These are phyloP conservation scores for Candida verbasci DNA, from an alignment of 805 yeast genomes.

Conservation along the genomic window DNA sequence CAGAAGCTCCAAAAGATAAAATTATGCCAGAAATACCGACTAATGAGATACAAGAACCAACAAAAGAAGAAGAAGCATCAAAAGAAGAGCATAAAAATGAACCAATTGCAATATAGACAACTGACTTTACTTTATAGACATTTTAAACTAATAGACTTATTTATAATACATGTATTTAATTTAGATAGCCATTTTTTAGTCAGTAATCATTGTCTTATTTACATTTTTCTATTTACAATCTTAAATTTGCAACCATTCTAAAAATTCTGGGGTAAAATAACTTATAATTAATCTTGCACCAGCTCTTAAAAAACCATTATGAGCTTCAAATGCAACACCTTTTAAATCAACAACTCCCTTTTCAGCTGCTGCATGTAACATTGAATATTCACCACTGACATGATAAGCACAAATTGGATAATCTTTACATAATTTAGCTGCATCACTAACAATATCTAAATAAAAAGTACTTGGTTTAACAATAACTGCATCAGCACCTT, in stretches of 20 bases:
- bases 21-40: conserved; percentile 27
- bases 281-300: conserved; percentile 91
- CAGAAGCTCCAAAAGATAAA: conserved; percentile 16
- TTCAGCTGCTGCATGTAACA: conserved; percentile 98
- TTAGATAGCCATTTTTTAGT: too few species aligned
- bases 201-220: too few species aligned
- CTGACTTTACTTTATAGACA: not conserved
- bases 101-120: conserved; percentile 13
- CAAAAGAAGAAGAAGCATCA: conserved; percentile 14
- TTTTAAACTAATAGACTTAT: too few species aligned
- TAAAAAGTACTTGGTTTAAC: conserved; percentile 96
- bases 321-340: conserved; percentile 79
- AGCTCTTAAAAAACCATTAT: conserved; percentile 88
- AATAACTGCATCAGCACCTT: conserved; percentile 94
- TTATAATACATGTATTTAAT: too few species aligned
- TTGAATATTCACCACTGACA: conserved; percentile 95
- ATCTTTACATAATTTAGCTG: conserved; percentile 74
- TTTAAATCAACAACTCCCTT: conserved; percentile 87
- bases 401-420: conserved; percentile 93
- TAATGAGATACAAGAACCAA: conserved; percentile 11
- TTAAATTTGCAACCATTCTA: conserved; percentile 68
- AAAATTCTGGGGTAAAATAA: conserved; percentile 91
- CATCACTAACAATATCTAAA: conserved; percentile 85
- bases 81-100: conserved; percentile 9
- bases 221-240: too few species aligned